Base-by-base conservation (phyloP, 164 flowering plant genomes). In the Berberis vulgaris region DNA sequence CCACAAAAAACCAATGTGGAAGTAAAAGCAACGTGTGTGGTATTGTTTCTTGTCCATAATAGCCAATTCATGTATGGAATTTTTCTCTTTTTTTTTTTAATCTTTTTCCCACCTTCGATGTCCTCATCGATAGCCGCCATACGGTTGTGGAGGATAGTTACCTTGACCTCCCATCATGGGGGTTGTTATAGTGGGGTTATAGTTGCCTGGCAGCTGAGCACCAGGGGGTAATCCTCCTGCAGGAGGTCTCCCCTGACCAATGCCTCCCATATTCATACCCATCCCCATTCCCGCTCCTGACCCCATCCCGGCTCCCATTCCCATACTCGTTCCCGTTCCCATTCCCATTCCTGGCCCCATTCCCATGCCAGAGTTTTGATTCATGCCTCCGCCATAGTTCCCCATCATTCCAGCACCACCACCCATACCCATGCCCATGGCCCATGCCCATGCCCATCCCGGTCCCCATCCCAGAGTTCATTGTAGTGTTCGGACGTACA, bases 111-210 rank as follows among this genome's bases (percentile, higher is more conserved):
- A 26, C 26, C 26, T 26, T 26, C 26, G 26, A 26, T 26, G 12
- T 52, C 55, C 64, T 83, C 72, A 93, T 74, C 87, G 64, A 50
- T 91, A 91, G 38, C 94, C 90, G 26, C 89, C 86, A 64, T 89
- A 88, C 49, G 87, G 88, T 56, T 83, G 91, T 69, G 86, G 98
- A 55, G 87, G 68, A 77, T 80, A 86, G 39, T 83, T 85, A 64
- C 88, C 88, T 10, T 71, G 11, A 5, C 26, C 26, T 26, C 96
- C 94, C 89, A 85, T 86, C 83, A 77, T 78, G 1, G 87, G 87
- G 91, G 64, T 85, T 84, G 71, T 26, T 26, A 26, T 26, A 26
- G 26, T 26, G 87, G 26, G 91, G 64, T 85, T 84, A 69, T 86
- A 86, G 11, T 72, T 80, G 45, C 77, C 78, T 3, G 78, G 74